Base-by-base conservation (phyloP, 2,329 filamentous ascomycete species). In the Pseudopithomyces chartarum region DNA sequence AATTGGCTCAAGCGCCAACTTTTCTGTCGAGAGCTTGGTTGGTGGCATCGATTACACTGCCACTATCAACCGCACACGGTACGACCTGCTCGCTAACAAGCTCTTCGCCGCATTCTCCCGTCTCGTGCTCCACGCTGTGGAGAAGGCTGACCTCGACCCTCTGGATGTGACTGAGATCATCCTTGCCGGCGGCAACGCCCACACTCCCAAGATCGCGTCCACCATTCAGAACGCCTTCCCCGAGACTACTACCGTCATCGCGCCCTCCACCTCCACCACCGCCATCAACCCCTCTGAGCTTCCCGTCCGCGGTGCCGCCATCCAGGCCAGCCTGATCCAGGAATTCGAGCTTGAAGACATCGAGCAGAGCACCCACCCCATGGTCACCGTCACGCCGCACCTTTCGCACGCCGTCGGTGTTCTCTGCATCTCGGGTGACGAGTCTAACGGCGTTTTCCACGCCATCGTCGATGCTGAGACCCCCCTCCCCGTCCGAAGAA, bases 221-320 rank as follows among this genome's bases (percentile, higher is more conserved):
- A 91, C 95, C 78, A 80, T 97, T 66, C 82, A 85, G 73, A 81
- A 82, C 65, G 85, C 94, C 76, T 99, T 99, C 87, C 88, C 92
- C 54, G 85, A 89, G 71, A 85, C 83, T 55, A 96, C 93, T 59
- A 80, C 80, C 45, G 86, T 99, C 68, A 84, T 94, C 62, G 91
- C 95, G 1, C 95, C 94, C 43, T 88, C 92, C 55, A 97, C 93
- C 53, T 86, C 82, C 64, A 69, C 89, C 38, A 83, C 82, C 23
- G 90, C 94, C 61, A 87, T 98, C 80, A 98, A 98, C 85, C 95
- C 95, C 62, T 95, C 92, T 3, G 94, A 98, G 81, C 85, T 97
- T 54, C 83, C 89, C 69, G 90, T 91, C 61, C 88, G 95, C 62
- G 95, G 95, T 73, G 95, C 95, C 59, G 94, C 95, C 32, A 92